Base-by-base conservation (phyloP, 2,329 filamentous ascomycete genomes). In the Hysterium pulicare region DNA sequence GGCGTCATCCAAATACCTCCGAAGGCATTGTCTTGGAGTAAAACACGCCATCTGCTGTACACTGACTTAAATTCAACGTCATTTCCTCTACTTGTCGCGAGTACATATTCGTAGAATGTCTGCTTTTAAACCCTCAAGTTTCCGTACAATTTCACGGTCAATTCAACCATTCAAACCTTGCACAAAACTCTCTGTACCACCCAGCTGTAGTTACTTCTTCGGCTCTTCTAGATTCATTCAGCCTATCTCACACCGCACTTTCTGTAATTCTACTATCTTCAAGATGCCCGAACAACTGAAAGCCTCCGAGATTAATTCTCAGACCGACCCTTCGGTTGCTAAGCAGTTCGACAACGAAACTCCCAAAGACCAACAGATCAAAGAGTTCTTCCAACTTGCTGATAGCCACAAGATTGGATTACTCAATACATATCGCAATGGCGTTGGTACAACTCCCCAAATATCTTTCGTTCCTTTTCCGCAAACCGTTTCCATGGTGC, bases 341-440 rank as follows among this genome's bases (percentile, higher is more conserved):
- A 75, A 74, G 54, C 73, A 76, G 55, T 74, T 66, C 40, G 73
- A 76, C 54, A 61, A 54, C 38, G 50, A 69, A 23, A 67, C 71
- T 4, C 64, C 71, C 20, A 64, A 64, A 23, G 62, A 66, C n/a
- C 53, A 71, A 48, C 72, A 75, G 47, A 69, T 73, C 53, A 59
- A 71, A 40, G 70, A 76, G 38, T 67, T 76, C 38, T 75, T 71
- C 60, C 56, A 64, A 30, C 58, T 72, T n/a, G 66, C 67, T 33
- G 73, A 77, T 47, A 56, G 59, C 28, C 62, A 70, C 42, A 73
- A 74, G 51, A 67, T 73, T 44, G 59, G 68, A 45, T 64, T 72
- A 45, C 48, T 73, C 21, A 66, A 57, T 47, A 71, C 71, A 16
- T 68, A 69, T 50, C 61, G 70, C 21, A 57, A 64, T 21, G 66